Conservation (phyloP, 1,284 basidiomycete genomes). For the Marasmius oreades region DNA sequence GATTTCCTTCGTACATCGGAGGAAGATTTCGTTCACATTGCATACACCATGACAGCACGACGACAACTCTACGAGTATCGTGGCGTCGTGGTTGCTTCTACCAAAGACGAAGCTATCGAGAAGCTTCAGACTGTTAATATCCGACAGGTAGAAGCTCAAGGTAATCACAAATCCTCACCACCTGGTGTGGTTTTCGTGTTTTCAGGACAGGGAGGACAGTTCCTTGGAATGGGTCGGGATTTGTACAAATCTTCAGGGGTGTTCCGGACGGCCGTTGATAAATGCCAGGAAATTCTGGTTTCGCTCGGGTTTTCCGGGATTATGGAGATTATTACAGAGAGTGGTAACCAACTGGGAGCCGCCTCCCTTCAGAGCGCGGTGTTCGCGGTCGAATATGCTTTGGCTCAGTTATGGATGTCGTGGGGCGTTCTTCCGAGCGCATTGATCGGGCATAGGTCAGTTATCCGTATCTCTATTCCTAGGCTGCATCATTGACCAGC, state of each 20-base stretch:
- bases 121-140: no score
- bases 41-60: conserved; percentile 64
- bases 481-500: conserved; percentile 4
- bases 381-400: conserved; percentile 57
- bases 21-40: conserved; percentile 42
- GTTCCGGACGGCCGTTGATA: no score
- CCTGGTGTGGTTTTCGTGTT: no score
- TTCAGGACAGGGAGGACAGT: no score
- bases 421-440: conserved; percentile 59
- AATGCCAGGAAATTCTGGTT: no score
- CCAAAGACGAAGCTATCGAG: conserved; percentile 40
- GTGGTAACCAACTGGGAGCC: conserved; percentile 29
- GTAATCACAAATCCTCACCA: no score
- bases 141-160: no score
- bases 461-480: neutral
- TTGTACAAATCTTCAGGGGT: no score
- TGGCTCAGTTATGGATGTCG: conserved; percentile 56
- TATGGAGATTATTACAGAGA: conserved; percentile 26
- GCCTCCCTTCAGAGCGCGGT: conserved; percentile 50
- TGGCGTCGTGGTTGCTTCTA: conserved; percentile 40
- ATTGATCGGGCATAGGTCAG: conserved; percentile 65
- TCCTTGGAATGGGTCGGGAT: no score
- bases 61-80: conserved; percentile 52
- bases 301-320: conserved; percentile 48
- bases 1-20: conserved; percentile 35